Evolutionary conservation across 208 protist genomes (phyloP).

Genomic region (Leishmania major): DNA sequence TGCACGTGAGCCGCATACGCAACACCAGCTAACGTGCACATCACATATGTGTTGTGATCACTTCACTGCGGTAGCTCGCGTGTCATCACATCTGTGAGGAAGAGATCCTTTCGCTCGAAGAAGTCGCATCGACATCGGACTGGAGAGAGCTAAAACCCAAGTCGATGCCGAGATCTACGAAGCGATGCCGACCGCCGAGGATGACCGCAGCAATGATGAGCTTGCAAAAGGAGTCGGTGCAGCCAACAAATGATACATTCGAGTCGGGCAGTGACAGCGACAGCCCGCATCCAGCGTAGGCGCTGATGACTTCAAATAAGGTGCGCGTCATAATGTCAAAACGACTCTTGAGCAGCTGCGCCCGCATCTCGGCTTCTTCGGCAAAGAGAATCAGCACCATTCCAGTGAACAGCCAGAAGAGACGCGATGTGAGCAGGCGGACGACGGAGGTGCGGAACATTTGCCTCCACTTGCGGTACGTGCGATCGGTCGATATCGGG

Average conservation of each 20-base stretch:
- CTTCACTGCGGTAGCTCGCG: not conserved
- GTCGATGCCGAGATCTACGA: constrained; percentile 82
- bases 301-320: constrained; percentile 82
- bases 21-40: not conserved
- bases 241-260: constrained; percentile 57
- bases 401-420: constrained; percentile 77
- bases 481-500: constrained; percentile 78
- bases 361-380: constrained; percentile 43
- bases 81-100: not conserved
- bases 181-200: constrained; percentile 76
- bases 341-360: constrained; percentile 31
- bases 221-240: constrained; percentile 49
- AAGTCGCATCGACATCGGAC: constrained; percentile 15
- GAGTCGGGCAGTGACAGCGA: constrained; percentile 40
- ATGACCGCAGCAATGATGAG: constrained; percentile 64
- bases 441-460: constrained; percentile 70
- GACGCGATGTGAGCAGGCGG: constrained; percentile 70
- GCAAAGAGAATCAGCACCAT: constrained; percentile 63
- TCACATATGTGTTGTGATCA: not conserved
- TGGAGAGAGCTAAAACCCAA: constrained; percentile 60
- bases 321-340: constrained; percentile 78
- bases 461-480: constrained; percentile 72
- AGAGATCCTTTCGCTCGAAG: not conserved
- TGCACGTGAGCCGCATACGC: not conserved
- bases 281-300: constrained; percentile 69